phyloP scores from a whole-genome alignment of 371 early-diverging fungal genomes.

The Mortierella sp. region DNA sequence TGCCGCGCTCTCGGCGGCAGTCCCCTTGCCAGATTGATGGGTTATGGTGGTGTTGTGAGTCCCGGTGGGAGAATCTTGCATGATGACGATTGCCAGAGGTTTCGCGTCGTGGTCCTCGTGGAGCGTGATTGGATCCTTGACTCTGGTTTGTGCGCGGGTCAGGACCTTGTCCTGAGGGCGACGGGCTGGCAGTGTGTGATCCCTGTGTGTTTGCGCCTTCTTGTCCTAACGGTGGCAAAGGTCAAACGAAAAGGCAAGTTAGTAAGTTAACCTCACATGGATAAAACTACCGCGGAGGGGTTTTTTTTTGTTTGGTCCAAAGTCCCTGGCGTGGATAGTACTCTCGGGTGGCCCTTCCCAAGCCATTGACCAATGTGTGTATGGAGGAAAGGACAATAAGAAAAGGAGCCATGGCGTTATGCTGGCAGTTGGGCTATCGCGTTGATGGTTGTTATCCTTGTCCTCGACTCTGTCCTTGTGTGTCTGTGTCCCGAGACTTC shows the following conservation, averaged over 20 bases:
- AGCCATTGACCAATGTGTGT: neutral
- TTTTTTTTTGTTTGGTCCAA: neutral
- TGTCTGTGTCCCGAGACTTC: neutral
- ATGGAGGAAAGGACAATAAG: no score
- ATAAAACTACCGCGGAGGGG: no score
- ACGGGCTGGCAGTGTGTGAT: no score
- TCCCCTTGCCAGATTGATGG: conserved; percentile 30
- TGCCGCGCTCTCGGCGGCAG: conserved; percentile 37
- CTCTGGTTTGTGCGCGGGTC: conserved; percentile 31
- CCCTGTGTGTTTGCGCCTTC: no score
- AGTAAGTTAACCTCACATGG: no score
- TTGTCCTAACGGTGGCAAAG: conserved; percentile 13
- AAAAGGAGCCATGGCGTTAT: no score
- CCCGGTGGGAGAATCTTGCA: conserved; percentile 21
- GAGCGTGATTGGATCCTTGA: neutral
- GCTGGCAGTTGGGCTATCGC: no score
- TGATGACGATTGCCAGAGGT: conserved; percentile 34
- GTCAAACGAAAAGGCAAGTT: neutral
- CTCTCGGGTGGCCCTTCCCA: no score
- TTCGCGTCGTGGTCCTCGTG: conserved; percentile 45
- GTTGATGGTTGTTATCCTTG: neutral
- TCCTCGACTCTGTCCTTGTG: neutral
- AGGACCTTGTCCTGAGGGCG: conserved; percentile 32
- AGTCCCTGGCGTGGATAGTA: no score
- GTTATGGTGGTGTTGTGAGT: conserved; percentile 30